These are phyloP conservation scores for Colletotrichum tanaceti DNA, from an alignment of 2,329 filamentous ascomycete genomes.

Conservation along the genomic window DNA sequence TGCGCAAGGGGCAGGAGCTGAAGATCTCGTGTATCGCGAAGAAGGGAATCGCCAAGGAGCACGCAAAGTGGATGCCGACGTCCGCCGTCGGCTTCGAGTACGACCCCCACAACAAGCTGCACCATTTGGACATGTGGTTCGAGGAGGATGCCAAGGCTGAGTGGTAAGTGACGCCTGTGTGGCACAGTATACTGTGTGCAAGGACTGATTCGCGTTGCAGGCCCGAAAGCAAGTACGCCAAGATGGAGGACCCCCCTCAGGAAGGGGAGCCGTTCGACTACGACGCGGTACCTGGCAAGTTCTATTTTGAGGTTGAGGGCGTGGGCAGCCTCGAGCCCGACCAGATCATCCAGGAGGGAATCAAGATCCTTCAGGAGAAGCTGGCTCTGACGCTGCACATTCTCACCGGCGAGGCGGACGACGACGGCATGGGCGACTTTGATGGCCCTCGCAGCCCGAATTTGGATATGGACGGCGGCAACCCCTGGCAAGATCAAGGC, in stretches of 20 bases:
- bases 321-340: constrained; percentile 91
- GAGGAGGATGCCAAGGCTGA: constrained; percentile 85
- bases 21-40: constrained; percentile 93
- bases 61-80: constrained; percentile 96
- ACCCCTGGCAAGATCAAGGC: constrained; percentile 71
- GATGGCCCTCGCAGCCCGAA: constrained; percentile 76
- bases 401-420: constrained; percentile 64
- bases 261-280: constrained; percentile 92
- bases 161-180: constrained; percentile 71
- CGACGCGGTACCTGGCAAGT: constrained; percentile 83
- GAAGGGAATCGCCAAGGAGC: constrained; percentile 98
- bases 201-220: constrained; percentile 55
- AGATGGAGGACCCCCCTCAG: constrained; percentile 81
- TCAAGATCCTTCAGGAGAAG: constrained; percentile 90
- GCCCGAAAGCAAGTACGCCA: constrained; percentile 84
- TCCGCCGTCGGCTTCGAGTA: constrained; percentile 97
- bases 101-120: constrained; percentile 95
- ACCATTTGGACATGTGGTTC: constrained; percentile 94
- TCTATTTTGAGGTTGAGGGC: constrained; percentile 95
- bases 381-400: constrained; percentile 81
- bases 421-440: constrained; percentile 69
- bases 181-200: neutral
- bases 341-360: constrained; percentile 87
- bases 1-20: constrained; percentile 89
- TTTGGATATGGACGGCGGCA: constrained; percentile 68